Conservation (phyloP, 2,329 filamentous ascomycete genomes). For the Aureobasidium subglaciale region DNA sequence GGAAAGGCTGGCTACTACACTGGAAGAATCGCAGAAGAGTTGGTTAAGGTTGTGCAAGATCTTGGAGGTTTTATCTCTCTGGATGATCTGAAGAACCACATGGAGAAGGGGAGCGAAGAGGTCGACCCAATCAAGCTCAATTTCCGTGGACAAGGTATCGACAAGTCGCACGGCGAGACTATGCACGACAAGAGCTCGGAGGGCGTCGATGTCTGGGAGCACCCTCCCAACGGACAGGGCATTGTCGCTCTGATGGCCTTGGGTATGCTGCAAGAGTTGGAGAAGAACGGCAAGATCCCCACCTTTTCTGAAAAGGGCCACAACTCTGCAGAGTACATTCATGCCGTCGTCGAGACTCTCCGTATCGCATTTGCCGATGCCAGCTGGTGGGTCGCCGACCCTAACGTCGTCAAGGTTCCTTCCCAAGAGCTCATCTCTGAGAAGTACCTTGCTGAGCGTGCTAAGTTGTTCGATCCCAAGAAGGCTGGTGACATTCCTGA, state of each 20-base stretch:
- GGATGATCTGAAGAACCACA: constrained; percentile 73
- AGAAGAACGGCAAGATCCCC: constrained; percentile 66
- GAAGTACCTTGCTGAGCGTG: constrained; percentile 67
- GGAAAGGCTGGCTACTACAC: constrained; percentile 90
- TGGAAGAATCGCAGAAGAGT: constrained; percentile 70
- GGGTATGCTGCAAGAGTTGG: constrained; percentile 81
- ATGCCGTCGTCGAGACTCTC: constrained; percentile 80
- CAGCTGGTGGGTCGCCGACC: constrained; percentile 84
- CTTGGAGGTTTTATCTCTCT: constrained; percentile 71
- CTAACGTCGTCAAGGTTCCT: constrained; percentile 64
- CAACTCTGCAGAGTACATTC: constrained; percentile 68
- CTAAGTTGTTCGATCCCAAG: constrained; percentile 53
- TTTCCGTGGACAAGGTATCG: constrained; percentile 60
- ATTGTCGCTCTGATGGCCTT: constrained; percentile 92
- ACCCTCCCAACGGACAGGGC: constrained; percentile 92
- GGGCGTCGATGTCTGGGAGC: constrained; percentile 84
- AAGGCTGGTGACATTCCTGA: constrained; percentile 47
- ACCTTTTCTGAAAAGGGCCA: constrained; percentile 64
- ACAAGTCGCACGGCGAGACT: constrained; percentile 38
- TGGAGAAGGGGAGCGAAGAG: constrained; percentile 65
- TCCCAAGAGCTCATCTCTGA: constrained; percentile 60
- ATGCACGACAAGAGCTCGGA: constrained; percentile 38
- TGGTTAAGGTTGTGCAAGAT: constrained; percentile 69
- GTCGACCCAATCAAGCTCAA: constrained; percentile 78
- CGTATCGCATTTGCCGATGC: constrained; percentile 87